A percentile compares a stretch with the other conserved stretches of the same genome.
Evolutionary conservation across 164 flowering plant genomes (phyloP).

Genomic region (Santalum album): DNA sequence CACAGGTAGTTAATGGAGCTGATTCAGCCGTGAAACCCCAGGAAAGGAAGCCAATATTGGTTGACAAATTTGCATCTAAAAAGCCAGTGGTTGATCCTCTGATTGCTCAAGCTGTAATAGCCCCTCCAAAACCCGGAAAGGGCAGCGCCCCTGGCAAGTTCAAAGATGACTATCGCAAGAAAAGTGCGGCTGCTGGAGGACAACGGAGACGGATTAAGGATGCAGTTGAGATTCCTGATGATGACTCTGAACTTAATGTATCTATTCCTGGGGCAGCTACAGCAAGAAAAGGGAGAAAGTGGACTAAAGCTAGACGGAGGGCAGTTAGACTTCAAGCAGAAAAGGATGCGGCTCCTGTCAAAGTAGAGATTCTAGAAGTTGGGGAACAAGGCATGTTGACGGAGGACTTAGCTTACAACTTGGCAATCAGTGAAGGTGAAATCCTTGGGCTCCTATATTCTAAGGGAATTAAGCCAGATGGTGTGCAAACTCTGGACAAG

Average conservation of each 20-base stretch:
- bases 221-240: conserved; percentile 36
- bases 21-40: conserved; percentile 23
- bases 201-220: conserved; percentile 39
- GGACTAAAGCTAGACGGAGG: conserved; percentile 84
- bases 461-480: conserved; percentile 75
- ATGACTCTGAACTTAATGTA: conserved; percentile 58
- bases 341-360: conserved; percentile 79
- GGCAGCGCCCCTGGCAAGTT: conserved; percentile 36
- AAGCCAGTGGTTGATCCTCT: conserved; percentile 59
- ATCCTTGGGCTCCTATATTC: conserved; percentile 67
- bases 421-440: conserved; percentile 77
- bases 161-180: conserved; percentile 59
- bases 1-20: conserved; percentile 19
- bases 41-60: conserved; percentile 65
- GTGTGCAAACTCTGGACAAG: conserved; percentile 61
- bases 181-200: conserved; percentile 41
- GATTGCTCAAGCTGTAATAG: conserved; percentile 51
- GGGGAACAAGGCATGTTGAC: conserved; percentile 75
- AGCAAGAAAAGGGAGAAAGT: conserved; percentile 71
- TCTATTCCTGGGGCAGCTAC: conserved; percentile 48
- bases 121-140: conserved; percentile 60
- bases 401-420: conserved; percentile 72
- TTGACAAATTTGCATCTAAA: conserved; percentile 84
- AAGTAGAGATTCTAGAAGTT: conserved; percentile 85
- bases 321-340: conserved; percentile 83